These are phyloP conservation scores for Zychaea mexicana DNA, from an alignment of 371 early-diverging fungal species.

Conservation along the genomic window DNA sequence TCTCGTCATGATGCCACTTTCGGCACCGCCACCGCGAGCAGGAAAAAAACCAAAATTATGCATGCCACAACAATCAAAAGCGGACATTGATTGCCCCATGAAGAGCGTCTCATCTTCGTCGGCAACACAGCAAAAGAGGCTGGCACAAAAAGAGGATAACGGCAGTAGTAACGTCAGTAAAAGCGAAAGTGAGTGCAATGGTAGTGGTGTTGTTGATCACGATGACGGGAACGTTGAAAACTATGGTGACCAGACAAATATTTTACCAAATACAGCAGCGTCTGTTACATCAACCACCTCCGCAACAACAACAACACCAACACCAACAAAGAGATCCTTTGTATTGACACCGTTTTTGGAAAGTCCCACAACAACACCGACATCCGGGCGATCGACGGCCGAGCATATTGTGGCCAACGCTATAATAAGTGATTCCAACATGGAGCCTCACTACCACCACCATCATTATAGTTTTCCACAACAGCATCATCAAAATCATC, in stretches of 20 bases:
- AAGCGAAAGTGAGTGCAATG: no score
- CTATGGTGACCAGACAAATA: no score
- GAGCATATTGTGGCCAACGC: neutral
- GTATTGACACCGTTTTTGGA: constrained; percentile 1
- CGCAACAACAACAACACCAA: neutral
- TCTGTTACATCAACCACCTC: neutral
- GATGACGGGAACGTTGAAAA: no score
- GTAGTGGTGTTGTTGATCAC: no score
- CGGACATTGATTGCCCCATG: neutral
- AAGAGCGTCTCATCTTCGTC: no score
- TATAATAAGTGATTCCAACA: neutral
- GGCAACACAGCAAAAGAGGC: no score
- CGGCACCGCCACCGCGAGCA: constrained; percentile 7
- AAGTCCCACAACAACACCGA: constrained; percentile 4
- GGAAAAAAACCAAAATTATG: neutral
- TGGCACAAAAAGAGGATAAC: no score
- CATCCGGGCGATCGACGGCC: neutral
- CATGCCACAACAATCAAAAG: neutral
- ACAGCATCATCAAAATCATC: neutral
- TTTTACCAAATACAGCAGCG: no score
- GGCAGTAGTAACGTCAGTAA: no score
- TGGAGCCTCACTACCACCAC: neutral
- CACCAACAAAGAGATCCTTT: constrained; percentile 5
- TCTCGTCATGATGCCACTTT: constrained; percentile 11
- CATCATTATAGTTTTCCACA: neutral